phyloP scores from a whole-genome alignment of 495 filamentous ascomycete genomes.

The Letharia lupina region DNA sequence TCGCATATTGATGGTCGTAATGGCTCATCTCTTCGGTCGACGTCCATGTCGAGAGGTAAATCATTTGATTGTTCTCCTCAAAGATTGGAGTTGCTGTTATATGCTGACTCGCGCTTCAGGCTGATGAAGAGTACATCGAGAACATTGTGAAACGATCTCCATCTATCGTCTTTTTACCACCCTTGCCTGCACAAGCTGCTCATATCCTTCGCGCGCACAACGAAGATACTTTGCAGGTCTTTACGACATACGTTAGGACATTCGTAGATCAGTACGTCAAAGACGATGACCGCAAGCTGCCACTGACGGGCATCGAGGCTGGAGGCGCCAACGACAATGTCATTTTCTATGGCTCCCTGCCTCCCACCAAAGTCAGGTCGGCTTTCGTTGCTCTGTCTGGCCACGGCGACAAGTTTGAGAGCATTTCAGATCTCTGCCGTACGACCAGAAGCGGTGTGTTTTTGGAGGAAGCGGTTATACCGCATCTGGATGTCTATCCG shows the following conservation, averaged over 20 bases:
- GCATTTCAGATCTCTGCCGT: conserved; percentile 53
- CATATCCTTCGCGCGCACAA: conserved; percentile 53
- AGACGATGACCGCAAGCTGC: conserved; percentile 44
- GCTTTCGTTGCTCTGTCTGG: conserved; percentile 67
- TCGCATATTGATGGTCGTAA: conserved; percentile 50
- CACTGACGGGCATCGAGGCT: conserved; percentile 45
- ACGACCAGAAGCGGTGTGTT: conserved; percentile 57
- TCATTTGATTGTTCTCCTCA: neutral
- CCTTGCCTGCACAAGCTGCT: conserved; percentile 49
- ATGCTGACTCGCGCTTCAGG: conserved; percentile 8
- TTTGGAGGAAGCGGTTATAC: conserved; percentile 62
- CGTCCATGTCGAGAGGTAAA: conserved; percentile 31
- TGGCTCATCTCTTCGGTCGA: conserved; percentile 62
- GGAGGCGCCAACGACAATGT: conserved; percentile 29
- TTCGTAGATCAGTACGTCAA: conserved; percentile 56
- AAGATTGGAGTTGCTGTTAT: neutral
- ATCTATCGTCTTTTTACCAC: conserved; percentile 54
- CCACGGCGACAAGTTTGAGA: conserved; percentile 50
- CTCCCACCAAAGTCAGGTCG: conserved; percentile 42
- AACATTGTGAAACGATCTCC: conserved; percentile 41
- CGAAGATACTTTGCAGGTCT: conserved; percentile 50
- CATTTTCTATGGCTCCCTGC: conserved; percentile 8
- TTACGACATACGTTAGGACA: conserved; percentile 57
- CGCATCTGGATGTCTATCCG: conserved; percentile 50
- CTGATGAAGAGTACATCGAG: conserved; percentile 37